Base-by-base conservation (phyloP, 352 stramenopile genomes). In the Globisporangium mamillatum region DNA sequence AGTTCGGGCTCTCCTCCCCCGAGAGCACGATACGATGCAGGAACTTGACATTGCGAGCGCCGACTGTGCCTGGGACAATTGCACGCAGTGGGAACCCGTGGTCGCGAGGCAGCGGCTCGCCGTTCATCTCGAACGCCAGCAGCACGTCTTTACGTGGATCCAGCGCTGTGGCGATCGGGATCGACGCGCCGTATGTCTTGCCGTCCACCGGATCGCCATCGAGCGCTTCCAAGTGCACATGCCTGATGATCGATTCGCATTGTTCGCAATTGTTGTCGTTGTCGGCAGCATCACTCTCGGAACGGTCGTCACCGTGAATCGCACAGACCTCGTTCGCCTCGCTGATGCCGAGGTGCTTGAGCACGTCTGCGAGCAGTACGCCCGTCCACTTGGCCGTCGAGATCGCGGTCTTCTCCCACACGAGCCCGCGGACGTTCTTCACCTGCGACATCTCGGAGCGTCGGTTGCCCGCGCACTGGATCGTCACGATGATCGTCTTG, bases 91-190 rank as follows among this genome's bases (percentile, higher is more conserved):
- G 97, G 67, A 86, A 98, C 27, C 97, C 97, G 73, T 99, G 97
- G 72, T 99, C 95, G n/a, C 87, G 84, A 16, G 87, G 85, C 48
- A 94, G 77, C 8, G 74, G 67, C 60, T 68, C 71, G 56, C 70
- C 95, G 72, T 99, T 98, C 95, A 99, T 98, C 80, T 97, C 92
- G 69, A 97, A 99, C 8, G 93, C 93, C 41, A 99, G 68, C 60
- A 99, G 75, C 7, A 97, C 90, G 66, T 99, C 97, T 18, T 89
- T 88, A 58, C 90, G 84, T 52, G 81, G 78, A 77, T 90, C 86
- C 14, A 97, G 65, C 4, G 93, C 96, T 64, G 97, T 99, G 53
- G 87, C 70, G 63, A 95, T 82, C 14, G 86, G 89, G 58, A 97
- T 96, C 46, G 77, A 92, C 20, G 83, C 75, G n/a, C 87, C 82